Percentiles rank a stretch among this genome's conserved stretches.
Evolutionary conservation across 164 flowering plant species (phyloP).

Genomic region (Chimonanthus praecox): DNA sequence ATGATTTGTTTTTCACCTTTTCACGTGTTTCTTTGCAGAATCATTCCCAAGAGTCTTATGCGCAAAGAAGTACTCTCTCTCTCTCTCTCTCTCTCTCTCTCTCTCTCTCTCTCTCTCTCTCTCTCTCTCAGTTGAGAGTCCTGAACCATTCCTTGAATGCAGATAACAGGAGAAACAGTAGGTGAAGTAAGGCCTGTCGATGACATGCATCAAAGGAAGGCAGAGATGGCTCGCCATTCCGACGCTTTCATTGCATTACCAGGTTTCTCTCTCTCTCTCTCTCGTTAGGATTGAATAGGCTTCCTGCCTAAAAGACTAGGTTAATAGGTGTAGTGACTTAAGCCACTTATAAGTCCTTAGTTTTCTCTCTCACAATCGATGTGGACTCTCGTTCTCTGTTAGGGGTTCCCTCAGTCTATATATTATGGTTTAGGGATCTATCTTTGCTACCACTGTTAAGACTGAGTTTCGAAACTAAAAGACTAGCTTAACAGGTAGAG

Average conservation of each 20-base stretch:
- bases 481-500: no score
- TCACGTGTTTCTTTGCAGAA: constrained; percentile 13
- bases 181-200: constrained; percentile 33
- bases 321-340: no score
- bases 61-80: constrained; percentile 24
- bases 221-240: constrained; percentile 40
- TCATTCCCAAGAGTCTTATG: constrained; percentile 40
- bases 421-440: no score
- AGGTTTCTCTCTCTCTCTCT: constrained; percentile 5
- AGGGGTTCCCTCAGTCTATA: no score
- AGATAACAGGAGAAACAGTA: constrained; percentile 36
- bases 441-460: no score
- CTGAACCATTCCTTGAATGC: not conserved
- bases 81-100: not conserved
- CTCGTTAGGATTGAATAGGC: no score
- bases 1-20: not conserved
- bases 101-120: not conserved
- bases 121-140: not conserved
- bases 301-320: no score
- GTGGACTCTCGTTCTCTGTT: no score
- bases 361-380: no score
- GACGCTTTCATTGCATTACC: constrained; percentile 37
- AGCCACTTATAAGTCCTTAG: no score
- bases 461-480: no score
- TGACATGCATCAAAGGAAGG: constrained; percentile 41